Conservation (phyloP, 2,329 filamentous ascomycete species). For the Ophiostoma sp. region DNA sequence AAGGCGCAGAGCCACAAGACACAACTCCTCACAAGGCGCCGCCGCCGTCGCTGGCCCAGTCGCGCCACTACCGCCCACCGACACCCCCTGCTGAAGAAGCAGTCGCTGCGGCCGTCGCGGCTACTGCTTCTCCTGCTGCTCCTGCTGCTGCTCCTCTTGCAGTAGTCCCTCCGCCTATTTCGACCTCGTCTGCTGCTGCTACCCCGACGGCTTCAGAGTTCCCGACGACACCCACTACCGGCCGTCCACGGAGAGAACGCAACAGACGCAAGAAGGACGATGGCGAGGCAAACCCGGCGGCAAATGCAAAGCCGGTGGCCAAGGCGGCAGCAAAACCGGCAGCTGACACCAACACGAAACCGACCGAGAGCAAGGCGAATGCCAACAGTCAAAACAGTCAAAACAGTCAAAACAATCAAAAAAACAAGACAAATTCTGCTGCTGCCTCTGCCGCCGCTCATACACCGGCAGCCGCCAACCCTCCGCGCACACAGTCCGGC, state of each 20-base stretch:
- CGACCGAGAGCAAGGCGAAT: neutral
- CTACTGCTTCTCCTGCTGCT: neutral
- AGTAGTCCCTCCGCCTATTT: neutral
- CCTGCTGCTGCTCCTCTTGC: neutral
- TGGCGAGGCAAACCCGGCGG: neutral
- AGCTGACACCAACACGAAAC: neutral
- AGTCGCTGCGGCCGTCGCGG: slow-evolving; percentile 4
- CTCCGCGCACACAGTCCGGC: slow-evolving; percentile 48
- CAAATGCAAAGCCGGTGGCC: neutral
- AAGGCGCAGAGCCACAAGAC: neutral
- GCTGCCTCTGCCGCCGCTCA: slow-evolving; percentile 27
- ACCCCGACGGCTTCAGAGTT: neutral
- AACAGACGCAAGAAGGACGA: slow-evolving; percentile 16
- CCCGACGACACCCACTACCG: neutral
- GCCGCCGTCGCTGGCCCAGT: slow-evolving; percentile 27
- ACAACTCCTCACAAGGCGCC: slow-evolving; percentile 2
- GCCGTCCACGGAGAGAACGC: neutral
- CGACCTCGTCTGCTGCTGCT: neutral
- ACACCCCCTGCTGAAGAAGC: slow-evolving; percentile 21
- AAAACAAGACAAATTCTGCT: slow-evolving; percentile 30
- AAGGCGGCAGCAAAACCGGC: neutral
- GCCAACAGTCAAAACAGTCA: neutral
- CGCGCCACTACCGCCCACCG: slow-evolving; percentile 26
- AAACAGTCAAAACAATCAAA: slow-evolving; percentile 28
- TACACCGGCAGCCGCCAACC: slow-evolving; percentile 17